Evolutionary conservation across 106 monocot species (phyloP).

Genomic region (Allium cepa): DNA sequence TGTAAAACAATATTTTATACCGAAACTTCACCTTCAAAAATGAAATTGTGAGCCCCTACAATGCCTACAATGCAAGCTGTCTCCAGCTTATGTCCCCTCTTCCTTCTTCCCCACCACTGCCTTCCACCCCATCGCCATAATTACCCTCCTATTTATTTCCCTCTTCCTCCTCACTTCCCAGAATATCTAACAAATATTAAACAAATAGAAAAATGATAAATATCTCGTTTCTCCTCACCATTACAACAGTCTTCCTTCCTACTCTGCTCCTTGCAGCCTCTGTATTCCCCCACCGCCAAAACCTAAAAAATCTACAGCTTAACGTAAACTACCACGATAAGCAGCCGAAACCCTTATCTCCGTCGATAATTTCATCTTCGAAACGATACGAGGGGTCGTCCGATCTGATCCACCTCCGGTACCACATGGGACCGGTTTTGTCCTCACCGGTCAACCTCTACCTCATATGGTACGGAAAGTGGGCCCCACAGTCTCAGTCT

Average conservation of each 20-base stretch:
- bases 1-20: too few species aligned
- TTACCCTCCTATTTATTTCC: background rate
- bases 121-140: background rate
- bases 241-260: background rate
- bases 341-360: background rate
- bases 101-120: constrained; percentile 3
- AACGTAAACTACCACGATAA: too few species aligned
- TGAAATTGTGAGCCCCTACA: too few species aligned
- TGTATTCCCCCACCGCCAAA: background rate
- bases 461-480: constrained; percentile 75
- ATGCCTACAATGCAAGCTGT: background rate
- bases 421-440: constrained; percentile 86
- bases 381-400: constrained; percentile 60
- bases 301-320: background rate
- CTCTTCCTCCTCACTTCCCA: background rate
- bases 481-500: constrained; percentile 26
- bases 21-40: too few species aligned
- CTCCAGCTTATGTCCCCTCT: background rate
- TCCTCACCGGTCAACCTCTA: constrained; percentile 60
- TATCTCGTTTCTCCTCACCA: background rate
- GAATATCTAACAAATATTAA: background rate
- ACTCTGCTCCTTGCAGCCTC: background rate
- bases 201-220: background rate
- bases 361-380: constrained; percentile 1
- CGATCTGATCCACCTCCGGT: constrained; percentile 46